Evolutionary conservation across 2,329 filamentous ascomycete genomes (phyloP), one percentile per base, ranked within the genome.

Genomic region (Sporothrix pallida): DNA sequence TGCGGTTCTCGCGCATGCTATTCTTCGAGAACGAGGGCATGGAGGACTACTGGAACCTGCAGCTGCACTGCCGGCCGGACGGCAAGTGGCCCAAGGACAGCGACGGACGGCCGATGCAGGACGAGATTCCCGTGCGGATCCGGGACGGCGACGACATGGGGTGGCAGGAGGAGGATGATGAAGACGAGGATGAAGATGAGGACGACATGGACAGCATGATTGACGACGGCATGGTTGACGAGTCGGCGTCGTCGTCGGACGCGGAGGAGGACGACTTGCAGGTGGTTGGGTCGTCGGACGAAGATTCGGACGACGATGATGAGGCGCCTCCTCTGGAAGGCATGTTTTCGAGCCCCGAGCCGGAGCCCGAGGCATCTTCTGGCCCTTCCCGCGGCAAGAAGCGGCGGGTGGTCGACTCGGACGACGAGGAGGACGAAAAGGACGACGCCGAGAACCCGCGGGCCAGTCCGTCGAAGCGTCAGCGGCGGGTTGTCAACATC

Each of bases 1-100:
- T 76, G 7, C 72, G 75, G 2, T 74, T 72, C 63, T 74, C 72
- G 13, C 76, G 76, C 13, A 60, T 77, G 71, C 60, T 77, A 26
- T 31, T 67, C n/a, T 76, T 76, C 9, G 5, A 44, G 2, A 50
- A 72, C 4, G n/a, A 58, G 0, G 68, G 71, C 5, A 15, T 50
- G 20, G 56, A 70, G 0, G 58, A 67, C 44, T 74, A 75, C 23
- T 23, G 52, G 9, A 3, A 20, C 20, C 72, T 76, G 67, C 67
- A 50, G 3, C 8, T 5, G 0, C 10, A 48, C 13, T 74, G 73
- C 37, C 37, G 52, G 26, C 48, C 65, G 8, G 67, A 69, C 13
- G 76, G 76, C 8, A 6, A 13, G 12, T 77, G 75, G 76, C 76
- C 76, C 3, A 58, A 50, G 5, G 72, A 71, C 13, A 8, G 1